These are phyloP conservation scores for Alternaria panax DNA, from an alignment of 2,329 filamentous ascomycete species.

Conservation along the genomic window DNA sequence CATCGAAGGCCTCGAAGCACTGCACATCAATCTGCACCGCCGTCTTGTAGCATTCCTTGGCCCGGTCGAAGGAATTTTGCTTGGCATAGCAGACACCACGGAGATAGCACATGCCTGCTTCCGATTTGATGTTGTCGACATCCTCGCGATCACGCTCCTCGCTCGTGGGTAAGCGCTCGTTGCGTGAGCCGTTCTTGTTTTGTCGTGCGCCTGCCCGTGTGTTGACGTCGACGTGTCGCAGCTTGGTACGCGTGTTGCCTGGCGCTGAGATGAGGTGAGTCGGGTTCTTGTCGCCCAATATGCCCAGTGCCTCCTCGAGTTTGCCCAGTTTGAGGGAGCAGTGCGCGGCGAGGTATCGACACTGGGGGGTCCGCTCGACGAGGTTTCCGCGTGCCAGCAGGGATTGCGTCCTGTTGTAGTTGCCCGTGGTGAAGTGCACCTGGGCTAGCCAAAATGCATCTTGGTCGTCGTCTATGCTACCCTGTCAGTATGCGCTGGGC, in stretches of 20 bases:
- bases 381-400: slow-evolving; percentile 87
- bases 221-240: slow-evolving; percentile 69
- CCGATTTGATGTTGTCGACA: slow-evolving; percentile 78
- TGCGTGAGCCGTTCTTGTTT: slow-evolving; percentile 55
- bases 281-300: slow-evolving; percentile 94
- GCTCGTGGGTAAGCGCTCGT: slow-evolving; percentile 63
- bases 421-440: slow-evolving; percentile 93
- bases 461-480: slow-evolving; percentile 77
- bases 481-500: slow-evolving; percentile 16
- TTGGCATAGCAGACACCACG: slow-evolving; percentile 94
- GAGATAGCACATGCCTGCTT: slow-evolving; percentile 97
- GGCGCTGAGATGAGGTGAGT: slow-evolving; percentile 78
- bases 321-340: slow-evolving; percentile 92
- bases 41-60: slow-evolving; percentile 98
- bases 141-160: slow-evolving; percentile 74
- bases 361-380: slow-evolving; percentile 80
- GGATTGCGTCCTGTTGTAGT: slow-evolving; percentile 89
- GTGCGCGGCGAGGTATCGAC: slow-evolving; percentile 90
- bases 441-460: slow-evolving; percentile 99
- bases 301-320: slow-evolving; percentile 83
- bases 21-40: slow-evolving; percentile 96
- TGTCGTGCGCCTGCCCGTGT: slow-evolving; percentile 56
- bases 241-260: slow-evolving; percentile 72
- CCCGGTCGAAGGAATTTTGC: slow-evolving; percentile 95
- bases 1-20: slow-evolving; percentile 97